Base-by-base conservation (phyloP, 768 basidiomycete species). In the Collybia mongolica region DNA sequence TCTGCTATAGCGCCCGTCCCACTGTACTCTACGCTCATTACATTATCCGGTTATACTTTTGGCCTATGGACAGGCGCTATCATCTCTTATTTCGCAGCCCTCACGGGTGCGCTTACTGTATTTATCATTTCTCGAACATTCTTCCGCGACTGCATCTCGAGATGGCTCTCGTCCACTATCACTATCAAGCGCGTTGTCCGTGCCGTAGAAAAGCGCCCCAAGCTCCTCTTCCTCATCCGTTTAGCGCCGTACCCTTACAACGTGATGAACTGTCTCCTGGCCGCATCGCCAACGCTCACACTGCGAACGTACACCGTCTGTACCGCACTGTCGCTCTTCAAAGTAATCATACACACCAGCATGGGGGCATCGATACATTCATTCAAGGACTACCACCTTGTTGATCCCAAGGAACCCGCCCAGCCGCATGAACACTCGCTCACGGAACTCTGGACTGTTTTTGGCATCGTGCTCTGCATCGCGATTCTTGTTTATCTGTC, bases 221-320 rank as follows among this genome's bases (percentile, higher is more conserved):
- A 85, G 60, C 77, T 97, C 4, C 82, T 97, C 17, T 93, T 96
- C 73, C 82, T 96, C 53, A 90, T 97, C 58, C 88, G 94, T 44
- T 77, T 94, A 48, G 93, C 90, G n/a, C 91, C 91, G 3, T 92
- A 93, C 64, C 90, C 88, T 0, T 92, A 89, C 73, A 96, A 96
- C 71, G 89, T 96, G 61, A 91, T 96, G 84, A 97, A 96, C 72
- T 90, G 88, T 62, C 83, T 97, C 42, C 80, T 97, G 42, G 93
- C 94, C 6, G 90, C 91, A 2, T 84, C 89, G n/a, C 85, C 86
- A 26, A 83, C 86, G 5, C 82, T 95, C 57, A 86, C 85, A 4
- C 75, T 94, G 55, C 76, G 76, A 55, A 91, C 89, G 20, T 93
- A 93, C 72, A 81, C 83, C 36, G 63, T 81, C 44, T 87, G 89